Evolutionary conservation across 2,329 filamentous ascomycete species (phyloP).

Genomic region (Trichoderma oligosporum): DNA sequence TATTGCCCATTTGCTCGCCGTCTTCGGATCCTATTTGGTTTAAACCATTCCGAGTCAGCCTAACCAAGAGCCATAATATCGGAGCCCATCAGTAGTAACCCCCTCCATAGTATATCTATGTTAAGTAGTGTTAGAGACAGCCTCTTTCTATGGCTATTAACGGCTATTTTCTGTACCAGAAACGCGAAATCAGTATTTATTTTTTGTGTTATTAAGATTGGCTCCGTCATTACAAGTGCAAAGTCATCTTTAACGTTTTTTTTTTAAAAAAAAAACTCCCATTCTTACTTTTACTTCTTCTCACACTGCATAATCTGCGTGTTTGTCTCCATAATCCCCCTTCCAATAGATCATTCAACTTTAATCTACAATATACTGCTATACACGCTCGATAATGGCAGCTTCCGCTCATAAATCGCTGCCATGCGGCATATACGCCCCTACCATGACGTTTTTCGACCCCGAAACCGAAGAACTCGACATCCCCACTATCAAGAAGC

Average conservation of each 20-base stretch:
- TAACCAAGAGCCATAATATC: background rate
- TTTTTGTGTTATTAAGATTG: background rate
- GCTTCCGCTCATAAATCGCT: conserved; percentile 52
- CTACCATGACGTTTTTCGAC: conserved; percentile 89
- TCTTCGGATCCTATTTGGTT: conserved; percentile 12
- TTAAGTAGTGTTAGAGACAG: background rate
- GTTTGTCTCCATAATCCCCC: conserved; percentile 6
- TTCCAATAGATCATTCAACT: background rate
- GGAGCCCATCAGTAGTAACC: conserved; percentile 2
- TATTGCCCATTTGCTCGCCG: background rate
- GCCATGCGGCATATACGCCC: conserved; percentile 79
- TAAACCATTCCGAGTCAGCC: background rate
- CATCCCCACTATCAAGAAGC: conserved; percentile 71
- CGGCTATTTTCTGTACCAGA: conserved; percentile 2
- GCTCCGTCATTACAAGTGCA: background rate
- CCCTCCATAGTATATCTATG: background rate
- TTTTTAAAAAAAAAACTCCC: too few species aligned
- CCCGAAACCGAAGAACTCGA: conserved; percentile 80
- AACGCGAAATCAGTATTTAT: background rate
- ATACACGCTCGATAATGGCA: conserved; percentile 23
- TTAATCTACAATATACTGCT: background rate
- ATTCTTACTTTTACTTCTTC: background rate
- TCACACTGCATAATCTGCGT: background rate
- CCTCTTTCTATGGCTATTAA: background rate
- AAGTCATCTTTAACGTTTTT: background rate